These are phyloP conservation scores for Neofusicoccum laricinum DNA, from an alignment of 2,329 filamentous ascomycete species.

Conservation along the genomic window DNA sequence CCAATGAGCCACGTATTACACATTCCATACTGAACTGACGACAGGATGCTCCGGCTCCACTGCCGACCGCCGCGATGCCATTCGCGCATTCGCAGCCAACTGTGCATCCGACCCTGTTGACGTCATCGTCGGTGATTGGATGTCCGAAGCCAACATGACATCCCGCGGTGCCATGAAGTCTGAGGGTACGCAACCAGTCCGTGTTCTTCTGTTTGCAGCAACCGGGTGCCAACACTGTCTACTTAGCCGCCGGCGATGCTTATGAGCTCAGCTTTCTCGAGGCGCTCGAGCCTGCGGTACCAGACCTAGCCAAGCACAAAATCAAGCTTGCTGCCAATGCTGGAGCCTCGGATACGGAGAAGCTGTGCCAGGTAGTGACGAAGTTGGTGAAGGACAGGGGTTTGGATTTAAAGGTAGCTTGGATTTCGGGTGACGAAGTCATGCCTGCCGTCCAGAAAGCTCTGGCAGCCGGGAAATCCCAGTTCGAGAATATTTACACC, in stretches of 20 bases:
- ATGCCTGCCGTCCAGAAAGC: conserved; percentile 33
- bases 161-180: conserved; percentile 25
- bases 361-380: conserved; percentile 26
- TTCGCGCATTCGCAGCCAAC: conserved; percentile 28
- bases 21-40: background rate
- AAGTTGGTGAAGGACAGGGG: conserved; percentile 25
- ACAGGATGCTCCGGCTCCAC: conserved; percentile 32
- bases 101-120: conserved; percentile 29
- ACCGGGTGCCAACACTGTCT: background rate
- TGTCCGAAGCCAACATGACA: conserved; percentile 33
- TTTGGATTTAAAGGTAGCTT: conserved; percentile 32
- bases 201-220: background rate
- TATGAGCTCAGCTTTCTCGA: conserved; percentile 55
- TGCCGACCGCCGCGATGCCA: conserved; percentile 32
- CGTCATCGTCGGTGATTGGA: conserved; percentile 33
- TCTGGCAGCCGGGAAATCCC: conserved; percentile 34
- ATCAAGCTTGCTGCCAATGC: conserved; percentile 36
- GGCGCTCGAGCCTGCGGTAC: conserved; percentile 43
- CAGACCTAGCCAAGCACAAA: conserved; percentile 27
- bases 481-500: conserved; percentile 38
- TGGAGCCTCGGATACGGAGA: conserved; percentile 31
- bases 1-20: too few relatives aligned
- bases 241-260: conserved; percentile 33
- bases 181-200: conserved; percentile 20
- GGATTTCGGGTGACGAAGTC: conserved; percentile 45